These are phyloP conservation scores for Vaccinium vitisidaea DNA, from an alignment of 148 eudicot species.

Conservation along the genomic window DNA sequence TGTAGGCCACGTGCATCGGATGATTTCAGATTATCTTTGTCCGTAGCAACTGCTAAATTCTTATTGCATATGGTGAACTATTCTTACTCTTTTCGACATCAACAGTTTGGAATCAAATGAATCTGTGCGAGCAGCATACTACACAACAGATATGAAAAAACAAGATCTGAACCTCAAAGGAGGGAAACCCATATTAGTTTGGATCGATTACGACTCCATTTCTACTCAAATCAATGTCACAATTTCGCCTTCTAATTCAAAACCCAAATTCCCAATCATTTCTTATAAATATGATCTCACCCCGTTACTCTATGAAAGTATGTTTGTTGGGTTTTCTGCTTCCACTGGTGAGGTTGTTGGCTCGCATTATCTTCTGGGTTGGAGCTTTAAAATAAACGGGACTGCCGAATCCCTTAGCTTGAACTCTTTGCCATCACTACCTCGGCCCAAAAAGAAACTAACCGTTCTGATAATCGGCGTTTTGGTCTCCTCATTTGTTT, in stretches of 20 bases:
- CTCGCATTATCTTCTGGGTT: slow-evolving; percentile 38
- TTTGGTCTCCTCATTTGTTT: background rate
- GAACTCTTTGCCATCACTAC: slow-evolving; percentile 16
- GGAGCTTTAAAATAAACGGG: slow-evolving; percentile 42
- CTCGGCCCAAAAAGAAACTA: slow-evolving; percentile 1
- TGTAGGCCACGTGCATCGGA: background rate
- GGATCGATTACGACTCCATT: slow-evolving; percentile 38
- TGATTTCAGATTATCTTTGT: background rate
- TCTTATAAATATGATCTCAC: slow-evolving; percentile 31
- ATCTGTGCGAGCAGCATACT: slow-evolving; percentile 26
- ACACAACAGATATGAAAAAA: background rate
- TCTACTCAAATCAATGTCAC: slow-evolving; percentile 24
- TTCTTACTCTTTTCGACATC: slow-evolving; percentile 13
- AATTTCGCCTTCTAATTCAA: slow-evolving; percentile 16
- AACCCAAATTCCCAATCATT: slow-evolving; percentile 26
- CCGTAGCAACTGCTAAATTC: background rate
- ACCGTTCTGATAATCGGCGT: background rate
- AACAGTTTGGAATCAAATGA: slow-evolving; percentile 26
- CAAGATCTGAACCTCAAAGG: slow-evolving; percentile 24
- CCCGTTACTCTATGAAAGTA: background rate
- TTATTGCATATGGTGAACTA: background rate
- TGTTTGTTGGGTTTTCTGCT: slow-evolving; percentile 43
- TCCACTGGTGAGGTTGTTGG: slow-evolving; percentile 27
- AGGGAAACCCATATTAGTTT: slow-evolving; percentile 23
- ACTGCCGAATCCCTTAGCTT: slow-evolving; percentile 19